Evolutionary conservation across 2,329 filamentous ascomycete species (phyloP), one percentile per base, ranked within the genome.

Genomic region (Colletotrichum cereale): DNA sequence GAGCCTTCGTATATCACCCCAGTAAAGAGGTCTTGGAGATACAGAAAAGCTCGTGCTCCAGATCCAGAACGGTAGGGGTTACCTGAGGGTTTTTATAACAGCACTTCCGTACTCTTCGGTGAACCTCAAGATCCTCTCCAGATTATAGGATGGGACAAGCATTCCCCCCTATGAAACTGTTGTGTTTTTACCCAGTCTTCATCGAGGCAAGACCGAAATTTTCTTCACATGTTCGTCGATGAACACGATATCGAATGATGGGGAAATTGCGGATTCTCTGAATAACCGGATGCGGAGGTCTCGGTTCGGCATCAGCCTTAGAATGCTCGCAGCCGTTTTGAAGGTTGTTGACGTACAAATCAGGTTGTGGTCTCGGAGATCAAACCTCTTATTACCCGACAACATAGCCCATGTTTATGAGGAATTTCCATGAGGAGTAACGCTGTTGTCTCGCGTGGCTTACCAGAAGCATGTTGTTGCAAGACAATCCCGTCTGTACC

Each of bases 271-370:
- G 18, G 44, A 52, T 26, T 62, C 42, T 40, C 44, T 24, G 24
- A 29, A 26, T 38, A 6, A n/a, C 60, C 60, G 60, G 24, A 62
- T 62, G n/a, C 60, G 44, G 60, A 52, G 24, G 31, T 48, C 29
- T 14, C 36, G n/a, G 21, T 16, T 18, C 7, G 8, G 24, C 48
- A 31, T 18, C 21, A 16, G 21, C 18, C 6, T 16, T 2, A 26
- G 60, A 62, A 62, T 62, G 61, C 21, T 63, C 61, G 61, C 61
- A 55, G 48, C 18, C 3, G n/a, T 63, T 29, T 21, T 26, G 42
- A 18, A 44, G 11, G 5, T 18, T 18, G 2, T 44, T 44, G 36
- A 44, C 6, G 36, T 2, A 36, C 29, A 34, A n/a, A n/a, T 26
- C 34, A 21, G 44, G n/a, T 26, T 62, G 14, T 24, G 60, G 31